phyloP scores from a whole-genome alignment of 345 rosid genomes.

The Populus alba region DNA sequence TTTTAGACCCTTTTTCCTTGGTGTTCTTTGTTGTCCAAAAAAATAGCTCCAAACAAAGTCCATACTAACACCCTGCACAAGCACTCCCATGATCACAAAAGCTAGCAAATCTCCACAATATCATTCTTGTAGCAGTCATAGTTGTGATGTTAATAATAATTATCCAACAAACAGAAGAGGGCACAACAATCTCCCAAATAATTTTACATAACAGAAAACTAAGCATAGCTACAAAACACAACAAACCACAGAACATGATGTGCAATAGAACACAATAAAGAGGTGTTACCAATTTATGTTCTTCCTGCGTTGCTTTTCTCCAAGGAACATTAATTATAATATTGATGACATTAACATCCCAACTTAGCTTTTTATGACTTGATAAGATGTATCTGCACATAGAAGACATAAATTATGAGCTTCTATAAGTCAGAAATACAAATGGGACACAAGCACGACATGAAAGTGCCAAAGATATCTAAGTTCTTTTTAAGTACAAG shows the following conservation, averaged over 20 bases:
- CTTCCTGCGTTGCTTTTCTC: slow-evolving; percentile 40
- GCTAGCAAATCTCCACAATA: too few species aligned
- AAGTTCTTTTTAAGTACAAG: neutral
- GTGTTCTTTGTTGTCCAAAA: too few species aligned
- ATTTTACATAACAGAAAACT: neutral
- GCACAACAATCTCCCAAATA: too few species aligned
- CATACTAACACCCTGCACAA: too few species aligned
- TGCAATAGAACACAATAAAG: slow-evolving; percentile 3
- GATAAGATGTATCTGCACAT: slow-evolving; percentile 65
- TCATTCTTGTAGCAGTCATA: too few species aligned
- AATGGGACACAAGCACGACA: neutral
- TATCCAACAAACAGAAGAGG: too few species aligned
- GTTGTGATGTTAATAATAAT: too few species aligned
- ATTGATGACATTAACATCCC: slow-evolving; percentile 55
- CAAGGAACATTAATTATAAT: slow-evolving; percentile 52
- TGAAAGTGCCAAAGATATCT: neutral
- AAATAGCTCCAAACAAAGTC: too few species aligned
- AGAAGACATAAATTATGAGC: neutral
- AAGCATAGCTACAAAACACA: neutral
- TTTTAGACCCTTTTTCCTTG: too few species aligned
- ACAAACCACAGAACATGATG: neutral
- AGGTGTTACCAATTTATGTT: slow-evolving; percentile 57
- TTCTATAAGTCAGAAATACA: neutral
- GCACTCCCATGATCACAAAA: too few species aligned
- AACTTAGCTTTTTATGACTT: slow-evolving; percentile 51